These are phyloP conservation scores for Malus domestica DNA, from an alignment of 306 rosid genomes.

Conservation along the genomic window ASM211411v1 NC_041789.1:16920001-16920500, in stretches of 20 bases:
- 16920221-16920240: constrained; percentile 97
- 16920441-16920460: constrained; percentile 92
- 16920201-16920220: constrained; percentile 90
- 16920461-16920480: constrained; percentile 71
- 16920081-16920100: not conserved
- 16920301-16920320: constrained; percentile 82
- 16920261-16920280: constrained; percentile 99
- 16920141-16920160: not conserved
- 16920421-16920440: constrained; percentile 92
- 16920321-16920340: constrained; percentile 44
- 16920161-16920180: constrained; percentile 14
- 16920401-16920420: constrained; percentile 38
- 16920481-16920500: constrained; percentile 83
- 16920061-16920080: not conserved
- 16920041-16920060: not conserved
- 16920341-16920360: not conserved
- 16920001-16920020: not conserved
- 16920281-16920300: constrained; percentile 86
- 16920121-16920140: not conserved
- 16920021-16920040: not conserved
- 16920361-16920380: not conserved
- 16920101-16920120: not conserved
- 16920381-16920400: not conserved
- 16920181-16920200: constrained; percentile 97
- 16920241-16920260: constrained; percentile 90